Conservation (phyloP, 2,329 filamentous ascomycete species). For the Cercospora janseana region DNA sequence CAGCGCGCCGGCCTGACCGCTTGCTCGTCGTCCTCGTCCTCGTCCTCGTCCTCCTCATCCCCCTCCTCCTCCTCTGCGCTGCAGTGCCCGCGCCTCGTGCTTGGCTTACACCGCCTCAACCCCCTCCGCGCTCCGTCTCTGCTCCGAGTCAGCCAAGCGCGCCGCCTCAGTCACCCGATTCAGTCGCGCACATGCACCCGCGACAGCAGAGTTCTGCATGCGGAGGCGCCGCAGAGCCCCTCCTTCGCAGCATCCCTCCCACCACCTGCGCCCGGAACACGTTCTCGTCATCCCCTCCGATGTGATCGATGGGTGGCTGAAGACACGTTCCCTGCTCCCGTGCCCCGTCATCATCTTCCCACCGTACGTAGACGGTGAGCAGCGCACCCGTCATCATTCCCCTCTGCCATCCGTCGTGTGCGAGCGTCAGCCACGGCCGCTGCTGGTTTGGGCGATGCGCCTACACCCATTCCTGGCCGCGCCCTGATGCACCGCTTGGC, state of each 20-base stretch:
- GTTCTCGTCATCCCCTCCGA: background rate
- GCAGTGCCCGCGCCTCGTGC: background rate
- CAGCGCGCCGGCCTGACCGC: constrained; percentile 1
- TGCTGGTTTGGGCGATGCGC: background rate
- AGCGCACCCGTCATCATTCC: background rate
- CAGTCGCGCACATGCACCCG: background rate
- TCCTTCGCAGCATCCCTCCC: too few species aligned
- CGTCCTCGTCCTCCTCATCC: too few species aligned
- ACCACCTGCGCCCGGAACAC: background rate
- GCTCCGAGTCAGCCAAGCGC: background rate
- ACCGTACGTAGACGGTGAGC: background rate
- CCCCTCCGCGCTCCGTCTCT: background rate
- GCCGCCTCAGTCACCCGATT: background rate
- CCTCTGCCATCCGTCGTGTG: background rate
- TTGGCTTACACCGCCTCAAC: background rate
- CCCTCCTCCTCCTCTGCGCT: background rate
- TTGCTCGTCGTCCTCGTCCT: too few species aligned
- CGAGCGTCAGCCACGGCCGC: background rate
- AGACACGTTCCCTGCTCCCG: too few species aligned
- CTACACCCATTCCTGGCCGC: too few species aligned
- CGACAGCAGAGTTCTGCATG: background rate
- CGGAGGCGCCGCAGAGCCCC: background rate
- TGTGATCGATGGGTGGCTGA: background rate
- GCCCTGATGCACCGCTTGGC: too few species aligned
- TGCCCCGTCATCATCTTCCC: background rate